Evolutionary conservation across 768 basidiomycete genomes (phyloP), one percentile per base, ranked within the genome.

Genomic region (Lentinula lateritia): DNA sequence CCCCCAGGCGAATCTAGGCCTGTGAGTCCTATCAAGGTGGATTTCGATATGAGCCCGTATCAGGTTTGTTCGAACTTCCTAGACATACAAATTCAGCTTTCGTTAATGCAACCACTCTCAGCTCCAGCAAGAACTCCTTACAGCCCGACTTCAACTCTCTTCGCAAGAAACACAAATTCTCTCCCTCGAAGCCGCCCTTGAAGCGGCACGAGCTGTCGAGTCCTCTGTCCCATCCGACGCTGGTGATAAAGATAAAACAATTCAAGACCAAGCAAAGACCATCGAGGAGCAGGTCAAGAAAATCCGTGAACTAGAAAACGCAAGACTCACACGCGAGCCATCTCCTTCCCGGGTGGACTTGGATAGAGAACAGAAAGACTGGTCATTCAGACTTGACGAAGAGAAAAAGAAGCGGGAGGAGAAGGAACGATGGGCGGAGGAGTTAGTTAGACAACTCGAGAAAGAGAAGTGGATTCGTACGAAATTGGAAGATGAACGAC

Each of bases 31-130:
- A 82, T 83, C 59, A 96, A 95, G 76, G 77, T 97, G 36, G 92
- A 95, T 71, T 95, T 93, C 66, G 91, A 94, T 69, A 86, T 91
- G 85, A 85, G 90, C 0, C 90, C 92, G 2, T 93, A 93, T 64
- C 88, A 93, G 76, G 89, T 34, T 52, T 42, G 34, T 34, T 50
- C 16, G 2, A 56, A 16, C 5, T 46, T 36, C 32, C 28, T 28
- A 23, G 38, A n/a, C n/a, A 16, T 8, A 10, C 41, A 9, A 10
- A n/a, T 13, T 15, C 23, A 10, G 6, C 15, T 18, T 52, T 16
- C 28, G 28, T 35, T 45, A 13, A 59, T 35, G 20, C 2, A 12
- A 10, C 4, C 58, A 34, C 50, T 32, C 34, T 38, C 34, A 93
- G 87, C 80, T 96, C 0, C 93, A 95, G 76, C 91, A 95, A 78